phyloP scores from a whole-genome alignment of 129 eudicot genomes.

The Pseudognaphalium luteoalbum region DNA sequence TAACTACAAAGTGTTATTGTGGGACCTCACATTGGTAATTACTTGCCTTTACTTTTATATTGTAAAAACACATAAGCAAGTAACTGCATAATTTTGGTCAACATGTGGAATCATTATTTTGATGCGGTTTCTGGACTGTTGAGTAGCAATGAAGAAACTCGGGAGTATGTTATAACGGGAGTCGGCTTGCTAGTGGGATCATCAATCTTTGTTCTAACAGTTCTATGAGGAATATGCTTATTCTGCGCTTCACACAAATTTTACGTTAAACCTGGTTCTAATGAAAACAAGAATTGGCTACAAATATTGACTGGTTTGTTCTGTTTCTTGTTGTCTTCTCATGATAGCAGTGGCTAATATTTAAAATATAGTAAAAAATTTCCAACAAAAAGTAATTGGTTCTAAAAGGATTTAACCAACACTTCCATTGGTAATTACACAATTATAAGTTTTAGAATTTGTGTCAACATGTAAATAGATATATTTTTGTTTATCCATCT shows the following conservation, averaged over 20 bases:
- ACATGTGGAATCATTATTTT: not conserved
- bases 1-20: no score
- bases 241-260: not conserved
- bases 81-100: no score
- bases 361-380: no score
- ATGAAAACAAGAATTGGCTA: not conserved
- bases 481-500: not conserved
- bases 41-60: not conserved
- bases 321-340: not conserved
- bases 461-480: not conserved
- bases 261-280: not conserved
- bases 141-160: conserved; percentile 45
- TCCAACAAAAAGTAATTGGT: no score
- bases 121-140: conserved; percentile 37
- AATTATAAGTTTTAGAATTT: no score
- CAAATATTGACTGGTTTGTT: not conserved
- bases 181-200: conserved; percentile 74
- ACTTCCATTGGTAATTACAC: no score
- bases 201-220: conserved; percentile 55
- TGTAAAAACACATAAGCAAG: not conserved
- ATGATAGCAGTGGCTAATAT: no score
- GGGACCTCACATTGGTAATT: no score
- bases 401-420: no score
- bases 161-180: conserved; percentile 59
- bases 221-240: conserved; percentile 67